Base-by-base conservation (phyloP, 1,139 yeast species). In the Taphrina sp. region DNA sequence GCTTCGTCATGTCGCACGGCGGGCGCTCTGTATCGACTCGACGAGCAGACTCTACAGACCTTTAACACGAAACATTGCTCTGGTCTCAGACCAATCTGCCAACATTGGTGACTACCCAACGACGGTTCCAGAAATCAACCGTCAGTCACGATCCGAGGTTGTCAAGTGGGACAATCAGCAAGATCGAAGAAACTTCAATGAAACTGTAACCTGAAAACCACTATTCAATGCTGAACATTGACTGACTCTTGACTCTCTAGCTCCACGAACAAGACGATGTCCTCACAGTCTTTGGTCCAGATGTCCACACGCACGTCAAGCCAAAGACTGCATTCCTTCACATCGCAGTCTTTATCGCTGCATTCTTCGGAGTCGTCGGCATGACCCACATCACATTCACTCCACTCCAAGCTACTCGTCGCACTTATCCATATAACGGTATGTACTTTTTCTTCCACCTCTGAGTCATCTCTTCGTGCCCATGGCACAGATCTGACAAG, bases 231-330 rank as follows among this genome's bases (percentile, higher is more conserved):
- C 35, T 20, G 29, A 12, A 4, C 45, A 22, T 45, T 17, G 20
- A 8, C 8, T 34, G 12, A n/a, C 17, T 44, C n/a, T 23, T 14
- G 31, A 26, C 22, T 3, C 14, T 35, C 14, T 35, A 63, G 41
- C 70, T 85, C 60, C 79, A 82, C 66, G 80, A 81, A 56, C 79
- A 82, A 63, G 85, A 82, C 63, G 95, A 87, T 66, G 72, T 79
- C 68, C 76, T 82, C 66, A 92, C 87, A 68, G 78, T 85, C 75
- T 87, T 95, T 95, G 81, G 95, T 10, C 95, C 95, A 17, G 95
- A 86, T 66, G 78, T 82, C 66, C 82, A 75, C 68, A 81, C 81
- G 64, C 69, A 74, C 47, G 85, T 81, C 42, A 72, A 79, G 37
- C 83, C 85, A 69, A 69, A 72, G 58, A 75, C 80, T 39, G 95